Percentiles rank a stretch among this genome's conserved stretches.
These are phyloP conservation scores for Gracilaria gracilis DNA, from an alignment of 23 red algal genomes.

Conservation along the genomic window DNA sequence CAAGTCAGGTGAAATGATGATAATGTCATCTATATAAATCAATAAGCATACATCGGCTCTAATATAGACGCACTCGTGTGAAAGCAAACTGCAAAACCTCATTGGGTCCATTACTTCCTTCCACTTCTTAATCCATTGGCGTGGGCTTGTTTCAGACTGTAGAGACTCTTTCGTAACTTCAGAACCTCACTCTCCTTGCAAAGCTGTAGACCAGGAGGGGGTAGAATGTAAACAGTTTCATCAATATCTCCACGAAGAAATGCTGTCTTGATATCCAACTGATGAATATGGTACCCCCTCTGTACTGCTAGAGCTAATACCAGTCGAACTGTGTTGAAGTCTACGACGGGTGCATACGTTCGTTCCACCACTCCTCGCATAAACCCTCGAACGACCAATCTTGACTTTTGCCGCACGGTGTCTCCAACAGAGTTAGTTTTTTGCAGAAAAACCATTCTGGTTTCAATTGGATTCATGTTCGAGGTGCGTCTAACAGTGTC, in stretches of 20 bases:
- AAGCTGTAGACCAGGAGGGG: background rate
- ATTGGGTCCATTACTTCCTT: background rate
- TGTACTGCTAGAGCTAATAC: too few species aligned
- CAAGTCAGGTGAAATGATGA: constrained; percentile 6
- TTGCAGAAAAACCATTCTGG: constrained; percentile 29
- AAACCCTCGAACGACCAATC: constrained; percentile 49
- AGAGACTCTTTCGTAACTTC: constrained; percentile 7
- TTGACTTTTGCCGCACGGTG: constrained; percentile 14
- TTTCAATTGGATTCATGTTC: background rate
- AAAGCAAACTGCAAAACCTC: background rate
- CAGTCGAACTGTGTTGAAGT: constrained; percentile 49
- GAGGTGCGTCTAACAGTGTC: background rate
- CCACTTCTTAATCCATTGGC: constrained; percentile 43
- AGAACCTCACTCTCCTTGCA: background rate
- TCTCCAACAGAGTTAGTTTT: constrained; percentile 39
- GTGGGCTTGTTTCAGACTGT: constrained; percentile 48
- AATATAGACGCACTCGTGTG: constrained; percentile 20
- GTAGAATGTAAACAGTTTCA: too few species aligned
- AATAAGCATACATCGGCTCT: background rate
- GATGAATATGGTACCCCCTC: constrained; percentile 35
- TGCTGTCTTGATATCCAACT: constrained; percentile 63
- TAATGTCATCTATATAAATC: constrained; percentile 48
- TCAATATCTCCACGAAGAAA: constrained; percentile 64
- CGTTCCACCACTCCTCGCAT: constrained; percentile 16
- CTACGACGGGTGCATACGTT: constrained; percentile 35